These are phyloP conservation scores for Geranium brycei DNA, from an alignment of 345 rosid genomes.

Conservation along the genomic window DNA sequence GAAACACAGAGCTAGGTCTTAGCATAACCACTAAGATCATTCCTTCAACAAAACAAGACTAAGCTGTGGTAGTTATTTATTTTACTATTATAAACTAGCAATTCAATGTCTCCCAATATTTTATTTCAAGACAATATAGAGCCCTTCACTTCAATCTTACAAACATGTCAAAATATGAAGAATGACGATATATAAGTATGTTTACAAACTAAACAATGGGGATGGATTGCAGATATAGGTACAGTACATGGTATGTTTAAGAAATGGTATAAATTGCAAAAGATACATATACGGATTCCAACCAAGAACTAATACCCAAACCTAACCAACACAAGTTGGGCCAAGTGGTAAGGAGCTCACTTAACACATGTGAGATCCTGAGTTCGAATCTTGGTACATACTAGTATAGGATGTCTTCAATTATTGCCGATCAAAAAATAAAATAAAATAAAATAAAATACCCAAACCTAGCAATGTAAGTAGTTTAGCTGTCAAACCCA, in stretches of 20 bases:
- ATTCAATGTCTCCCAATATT: not conserved
- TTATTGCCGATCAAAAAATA: too few species aligned
- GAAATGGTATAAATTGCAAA: too few species aligned
- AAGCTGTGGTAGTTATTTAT: not conserved
- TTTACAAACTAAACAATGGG: not conserved
- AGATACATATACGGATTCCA: not conserved
- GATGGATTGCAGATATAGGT: not conserved
- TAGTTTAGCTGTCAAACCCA: not conserved
- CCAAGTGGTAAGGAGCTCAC: too few species aligned
- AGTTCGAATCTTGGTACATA: too few species aligned
- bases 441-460: too few species aligned
- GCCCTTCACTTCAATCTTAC: too few species aligned
- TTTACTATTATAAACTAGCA: not conserved
- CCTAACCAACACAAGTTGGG: too few species aligned
- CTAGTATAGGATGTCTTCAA: too few species aligned
- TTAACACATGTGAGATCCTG: too few species aligned
- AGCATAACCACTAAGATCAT: not conserved
- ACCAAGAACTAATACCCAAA: too few species aligned
- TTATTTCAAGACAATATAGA: too few species aligned
- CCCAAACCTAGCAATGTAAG: not conserved
- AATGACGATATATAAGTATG: not conserved
- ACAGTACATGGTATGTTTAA: not conserved
- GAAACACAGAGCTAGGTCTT: not conserved
- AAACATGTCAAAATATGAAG: too few species aligned
- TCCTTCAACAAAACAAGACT: not conserved